Evolutionary conservation across 768 basidiomycete species (phyloP).

Genomic region (Boletus sp.): DNA sequence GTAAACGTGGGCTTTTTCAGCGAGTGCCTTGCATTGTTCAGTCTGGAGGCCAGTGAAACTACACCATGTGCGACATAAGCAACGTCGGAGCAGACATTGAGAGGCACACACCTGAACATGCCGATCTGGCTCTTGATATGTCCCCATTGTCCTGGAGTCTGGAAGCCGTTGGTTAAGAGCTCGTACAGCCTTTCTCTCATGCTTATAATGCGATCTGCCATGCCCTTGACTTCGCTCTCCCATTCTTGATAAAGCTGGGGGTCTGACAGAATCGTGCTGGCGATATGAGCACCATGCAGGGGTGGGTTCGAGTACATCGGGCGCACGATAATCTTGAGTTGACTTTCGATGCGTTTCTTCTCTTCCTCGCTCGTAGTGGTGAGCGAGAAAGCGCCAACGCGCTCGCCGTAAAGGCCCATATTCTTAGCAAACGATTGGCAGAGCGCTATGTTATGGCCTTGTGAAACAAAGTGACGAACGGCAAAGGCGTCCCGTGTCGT

Average conservation of each 20-base stretch:
- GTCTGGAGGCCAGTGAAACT: constrained; percentile 86
- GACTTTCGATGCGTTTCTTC: constrained; percentile 85
- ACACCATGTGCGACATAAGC: constrained; percentile 6
- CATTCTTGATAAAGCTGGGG: constrained; percentile 77
- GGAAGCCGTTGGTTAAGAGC: constrained; percentile 67
- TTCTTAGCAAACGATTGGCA: constrained; percentile 98
- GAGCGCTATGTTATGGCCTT: constrained; percentile 88
- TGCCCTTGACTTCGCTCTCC: constrained; percentile 89
- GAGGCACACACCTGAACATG: constrained; percentile 81
- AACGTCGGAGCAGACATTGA: not conserved
- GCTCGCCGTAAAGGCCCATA: constrained; percentile 98
- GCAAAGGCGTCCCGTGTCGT: constrained; percentile 91
- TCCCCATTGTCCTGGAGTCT: constrained; percentile 92
- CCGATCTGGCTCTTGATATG: constrained; percentile 96
- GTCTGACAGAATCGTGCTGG: constrained; percentile 76
- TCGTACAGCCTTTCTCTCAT: constrained; percentile 86
- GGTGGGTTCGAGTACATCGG: constrained; percentile 99
- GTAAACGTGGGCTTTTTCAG: constrained; percentile 87
- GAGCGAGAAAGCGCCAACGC: constrained; percentile 94
- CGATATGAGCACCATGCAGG: constrained; percentile 83
- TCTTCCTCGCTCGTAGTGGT: constrained; percentile 65
- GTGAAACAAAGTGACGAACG: constrained; percentile 86
- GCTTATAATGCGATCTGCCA: constrained; percentile 92
- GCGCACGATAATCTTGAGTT: constrained; percentile 91
- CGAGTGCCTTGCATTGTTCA: constrained; percentile 75